phyloP scores from a whole-genome alignment of 2,329 filamentous ascomycete genomes.

The Tolypocladium sp. region DNA sequence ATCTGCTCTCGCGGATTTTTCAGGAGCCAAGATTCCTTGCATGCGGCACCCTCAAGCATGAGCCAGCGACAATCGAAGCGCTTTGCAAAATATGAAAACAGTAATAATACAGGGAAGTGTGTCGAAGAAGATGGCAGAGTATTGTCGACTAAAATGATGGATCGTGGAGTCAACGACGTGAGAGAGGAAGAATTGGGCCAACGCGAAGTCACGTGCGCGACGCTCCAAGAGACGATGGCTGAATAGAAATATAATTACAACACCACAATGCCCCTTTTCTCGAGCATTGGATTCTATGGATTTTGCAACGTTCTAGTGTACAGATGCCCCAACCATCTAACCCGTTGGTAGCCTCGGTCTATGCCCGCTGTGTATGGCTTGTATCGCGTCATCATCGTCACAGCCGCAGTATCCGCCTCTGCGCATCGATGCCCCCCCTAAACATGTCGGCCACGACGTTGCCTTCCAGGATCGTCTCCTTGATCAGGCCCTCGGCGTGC shows the following conservation, averaged over 20 bases:
- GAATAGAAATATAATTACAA: background rate
- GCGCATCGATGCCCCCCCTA: constrained; percentile 54
- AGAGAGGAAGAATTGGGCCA: background rate
- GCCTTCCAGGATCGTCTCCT: constrained; percentile 59
- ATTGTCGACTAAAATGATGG: background rate
- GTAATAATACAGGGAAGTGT: background rate
- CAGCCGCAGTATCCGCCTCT: constrained; percentile 43
- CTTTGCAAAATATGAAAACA: background rate
- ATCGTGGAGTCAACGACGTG: too few relatives aligned
- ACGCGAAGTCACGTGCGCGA: background rate
- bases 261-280: background rate
- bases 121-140: background rate
- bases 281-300: background rate
- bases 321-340: background rate
- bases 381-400: constrained; percentile 8
- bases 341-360: background rate
- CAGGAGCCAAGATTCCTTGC: background rate
- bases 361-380: background rate
- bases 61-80: background rate
- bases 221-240: background rate
- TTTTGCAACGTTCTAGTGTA: background rate
- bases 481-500: constrained; percentile 67
- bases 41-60: background rate
- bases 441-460: constrained; percentile 63
- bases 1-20: background rate